phyloP scores from a whole-genome alignment of 306 rosid species.

The Rubus idaeus region DNA sequence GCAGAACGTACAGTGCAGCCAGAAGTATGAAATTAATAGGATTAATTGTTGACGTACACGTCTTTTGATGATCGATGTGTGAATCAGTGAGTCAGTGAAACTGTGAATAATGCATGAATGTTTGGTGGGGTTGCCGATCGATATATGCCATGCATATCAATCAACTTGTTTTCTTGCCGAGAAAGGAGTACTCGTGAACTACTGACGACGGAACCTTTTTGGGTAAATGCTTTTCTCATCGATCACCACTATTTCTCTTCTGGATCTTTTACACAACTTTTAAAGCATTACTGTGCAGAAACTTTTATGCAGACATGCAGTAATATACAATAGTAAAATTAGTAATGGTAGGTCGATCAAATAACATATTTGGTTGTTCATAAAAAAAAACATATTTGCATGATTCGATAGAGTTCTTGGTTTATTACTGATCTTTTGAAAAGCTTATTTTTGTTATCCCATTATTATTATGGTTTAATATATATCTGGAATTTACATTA shows the following conservation, averaged over 20 bases:
- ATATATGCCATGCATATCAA: not conserved
- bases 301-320: not conserved
- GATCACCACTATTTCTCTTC: not conserved
- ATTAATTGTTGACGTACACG: constrained; percentile 13
- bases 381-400: not conserved
- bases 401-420: too few relatives aligned
- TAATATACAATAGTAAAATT: not conserved
- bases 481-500: too few relatives aligned
- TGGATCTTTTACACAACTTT: not conserved
- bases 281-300: not conserved
- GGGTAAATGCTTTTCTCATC: not conserved
- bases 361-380: not conserved
- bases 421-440: too few relatives aligned
- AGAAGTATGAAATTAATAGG: not conserved
- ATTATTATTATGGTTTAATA: too few relatives aligned
- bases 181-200: constrained; percentile 29
- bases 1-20: not conserved
- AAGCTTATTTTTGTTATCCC: too few relatives aligned
- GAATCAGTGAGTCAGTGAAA: constrained; percentile 16
- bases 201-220: not conserved
- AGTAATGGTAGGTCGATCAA: not conserved
- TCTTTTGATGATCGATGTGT: constrained; percentile 25
- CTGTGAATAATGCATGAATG: not conserved
- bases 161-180: constrained; percentile 20
- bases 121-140: constrained; percentile 19